Evolutionary conservation across 1,284 basidiomycete species (phyloP), one percentile per base, ranked within the genome.

Genomic region (Puccinia brachypodii): DNA sequence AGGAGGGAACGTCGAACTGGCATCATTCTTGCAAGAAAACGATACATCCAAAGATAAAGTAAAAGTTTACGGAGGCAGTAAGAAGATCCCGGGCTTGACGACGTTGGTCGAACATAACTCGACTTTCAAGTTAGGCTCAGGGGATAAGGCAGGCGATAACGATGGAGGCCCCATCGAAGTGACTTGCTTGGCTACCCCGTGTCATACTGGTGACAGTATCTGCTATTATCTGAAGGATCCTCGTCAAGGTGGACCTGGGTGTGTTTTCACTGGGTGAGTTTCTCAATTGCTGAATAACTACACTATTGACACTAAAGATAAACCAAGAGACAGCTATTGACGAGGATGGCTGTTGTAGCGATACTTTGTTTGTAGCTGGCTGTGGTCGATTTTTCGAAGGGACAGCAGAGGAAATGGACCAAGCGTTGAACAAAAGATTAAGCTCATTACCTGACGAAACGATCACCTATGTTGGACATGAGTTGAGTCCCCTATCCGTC

Each of bases 301-400:
- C 40, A 62, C 16, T 19, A 9, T 64, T 11, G 31, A 66, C 4
- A 16, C 19, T 8, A 56, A 25, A 22, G 3, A 53, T 3, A 19
- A 7, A 22, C 3, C 14, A 22, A 13, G 8, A 25, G 22, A 56
- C 2, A 11, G 28, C 28, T n/a, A 64, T 36, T 64, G 1, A 64
- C 28, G 36, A 14, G 8, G 38, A 6, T 38, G 47, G 22, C 22
- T 33, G 1, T 16, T 33, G 9, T 84, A 89, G 90, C 19, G 96
- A 99, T 86, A 98, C 96, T 0, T 91, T 99, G 73, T 98, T 99
- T 89, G 90, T 94, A 83, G 94, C 90, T 3, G 96, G 96, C 8
- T 96, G 94, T 86, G 96, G 96, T n/a, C 91, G 95, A 8, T 98
- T 98, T 90, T 98, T 98, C 85, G 96, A 98, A 87, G 96, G 96